phyloP scores from a whole-genome alignment of 805 yeast genomes.

The Yarrowia deformans region DNA sequence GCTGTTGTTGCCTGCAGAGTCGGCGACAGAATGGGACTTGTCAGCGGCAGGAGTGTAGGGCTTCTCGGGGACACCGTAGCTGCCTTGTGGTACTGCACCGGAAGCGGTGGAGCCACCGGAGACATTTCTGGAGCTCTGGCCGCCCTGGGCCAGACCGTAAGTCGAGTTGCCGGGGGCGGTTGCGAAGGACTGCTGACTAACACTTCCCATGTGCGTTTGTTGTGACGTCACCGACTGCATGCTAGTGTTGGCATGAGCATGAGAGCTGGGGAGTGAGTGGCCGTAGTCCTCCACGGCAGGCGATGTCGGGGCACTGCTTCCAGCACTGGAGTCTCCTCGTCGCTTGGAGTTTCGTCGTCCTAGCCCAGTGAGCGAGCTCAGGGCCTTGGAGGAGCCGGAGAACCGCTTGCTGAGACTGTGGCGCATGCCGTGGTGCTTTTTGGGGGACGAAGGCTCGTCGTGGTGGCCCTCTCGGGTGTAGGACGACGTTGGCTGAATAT shows the following conservation, averaged over 20 bases:
- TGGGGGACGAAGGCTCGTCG: conserved; percentile 32
- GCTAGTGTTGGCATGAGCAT: conserved; percentile 29
- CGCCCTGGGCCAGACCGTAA: neutral
- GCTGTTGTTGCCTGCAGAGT: conserved; percentile 15
- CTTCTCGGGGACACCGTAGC: conserved; percentile 25
- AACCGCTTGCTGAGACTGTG: conserved; percentile 37
- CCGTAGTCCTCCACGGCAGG: conserved; percentile 26
- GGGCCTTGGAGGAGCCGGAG: conserved; percentile 32
- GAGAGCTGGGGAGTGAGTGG: conserved; percentile 2
- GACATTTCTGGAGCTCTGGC: conserved; percentile 12
- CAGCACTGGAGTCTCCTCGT: conserved; percentile 30
- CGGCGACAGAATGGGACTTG: conserved; percentile 2
- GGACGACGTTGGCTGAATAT: conserved; percentile 28
- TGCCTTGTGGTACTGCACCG: conserved; percentile 26
- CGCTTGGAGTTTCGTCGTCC: conserved; percentile 37
- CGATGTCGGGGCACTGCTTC: conserved; percentile 17
- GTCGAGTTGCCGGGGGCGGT: conserved; percentile 18
- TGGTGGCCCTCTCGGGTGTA: conserved; percentile 20
- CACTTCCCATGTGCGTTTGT: conserved; percentile 11
- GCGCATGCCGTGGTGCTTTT: conserved; percentile 34
- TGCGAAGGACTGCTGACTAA: conserved; percentile 22
- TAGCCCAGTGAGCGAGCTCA: conserved; percentile 26
- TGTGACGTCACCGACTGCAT: conserved; percentile 33
- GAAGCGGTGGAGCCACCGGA: conserved; percentile 15
- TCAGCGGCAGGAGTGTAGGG: conserved; percentile 17